Conservation (phyloP, 2,329 filamentous ascomycete genomes). For the Magnaporthiopsis incrustans region DNA sequence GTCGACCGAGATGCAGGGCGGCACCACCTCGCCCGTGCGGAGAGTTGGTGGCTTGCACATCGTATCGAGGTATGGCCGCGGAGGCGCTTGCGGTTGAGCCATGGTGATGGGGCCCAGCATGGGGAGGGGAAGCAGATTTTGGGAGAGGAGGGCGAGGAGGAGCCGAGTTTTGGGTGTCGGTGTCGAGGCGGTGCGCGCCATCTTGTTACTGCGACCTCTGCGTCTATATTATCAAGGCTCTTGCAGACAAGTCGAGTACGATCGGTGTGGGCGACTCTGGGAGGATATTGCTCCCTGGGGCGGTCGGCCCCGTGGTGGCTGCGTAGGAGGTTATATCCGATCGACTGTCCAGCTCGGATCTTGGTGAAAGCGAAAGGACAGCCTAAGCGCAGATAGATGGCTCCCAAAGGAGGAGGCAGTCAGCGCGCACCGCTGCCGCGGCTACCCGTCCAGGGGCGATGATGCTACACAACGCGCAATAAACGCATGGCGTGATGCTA, state of each 20-base stretch:
- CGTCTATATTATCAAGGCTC: neutral
- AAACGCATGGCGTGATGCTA: neutral
- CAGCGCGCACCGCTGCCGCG: neutral
- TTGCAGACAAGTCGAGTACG: neutral
- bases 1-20: conserved; percentile 25
- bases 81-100: neutral
- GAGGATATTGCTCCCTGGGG: too few species aligned
- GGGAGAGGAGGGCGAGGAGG: neutral
- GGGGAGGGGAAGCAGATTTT: conserved; percentile 5
- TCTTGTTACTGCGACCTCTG: neutral
- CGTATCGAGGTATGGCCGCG: conserved; percentile 14
- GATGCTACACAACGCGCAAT: neutral
- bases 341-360: too few species aligned
- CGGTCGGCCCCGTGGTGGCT: too few species aligned
- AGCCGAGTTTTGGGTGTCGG: neutral
- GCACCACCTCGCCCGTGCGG: conserved; percentile 15
- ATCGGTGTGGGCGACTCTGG: neutral
- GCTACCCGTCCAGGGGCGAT: neutral
- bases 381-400: neutral
- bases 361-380: neutral
- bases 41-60: conserved; percentile 17
- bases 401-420: neutral
- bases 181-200: too few species aligned
- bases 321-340: too few species aligned
- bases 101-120: neutral